These are phyloP conservation scores for Plicaturopsis crispa DNA, from an alignment of 768 basidiomycete genomes.

Conservation along the genomic window DNA sequence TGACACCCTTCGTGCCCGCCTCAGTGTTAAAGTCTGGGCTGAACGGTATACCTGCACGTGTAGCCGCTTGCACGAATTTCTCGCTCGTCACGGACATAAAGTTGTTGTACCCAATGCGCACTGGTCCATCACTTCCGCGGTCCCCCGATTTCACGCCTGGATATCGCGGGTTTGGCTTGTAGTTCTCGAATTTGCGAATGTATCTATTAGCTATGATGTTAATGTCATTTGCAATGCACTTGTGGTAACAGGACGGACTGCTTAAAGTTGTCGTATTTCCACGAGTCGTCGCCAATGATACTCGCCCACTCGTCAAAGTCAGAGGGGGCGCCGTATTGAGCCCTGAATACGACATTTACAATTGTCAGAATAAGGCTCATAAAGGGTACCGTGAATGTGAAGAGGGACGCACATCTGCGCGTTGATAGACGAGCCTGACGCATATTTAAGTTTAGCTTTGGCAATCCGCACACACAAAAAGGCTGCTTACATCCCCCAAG, in stretches of 20 bases:
- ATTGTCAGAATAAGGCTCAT: not conserved
- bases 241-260: slow-evolving; percentile 23
- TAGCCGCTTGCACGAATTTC: slow-evolving; percentile 49
- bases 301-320: slow-evolving; percentile 65
- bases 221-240: not conserved
- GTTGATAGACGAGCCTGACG: slow-evolving; percentile 55
- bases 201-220: slow-evolving; percentile 34
- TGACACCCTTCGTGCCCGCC: slow-evolving; percentile 51
- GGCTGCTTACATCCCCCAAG: slow-evolving; percentile 63
- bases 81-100: slow-evolving; percentile 34
- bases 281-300: slow-evolving; percentile 44
- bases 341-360: slow-evolving; percentile 33
- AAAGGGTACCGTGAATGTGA: not conserved
- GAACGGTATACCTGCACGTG: slow-evolving; percentile 41
- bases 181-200: slow-evolving; percentile 62
- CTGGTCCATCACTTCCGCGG: slow-evolving; percentile 47
- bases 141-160: slow-evolving; percentile 37
- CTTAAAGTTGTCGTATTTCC: slow-evolving; percentile 52
- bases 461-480: not conserved
- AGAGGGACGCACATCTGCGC: no score
- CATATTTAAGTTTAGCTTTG: not conserved
- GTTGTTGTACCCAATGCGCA: slow-evolving; percentile 52
- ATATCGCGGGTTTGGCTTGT: slow-evolving; percentile 38
- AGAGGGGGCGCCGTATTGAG: slow-evolving; percentile 57
- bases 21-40: slow-evolving; percentile 51